These are phyloP conservation scores for Breviolum minutum DNA, from an alignment of 73 alveolate species.

Conservation along the genomic window DNA sequence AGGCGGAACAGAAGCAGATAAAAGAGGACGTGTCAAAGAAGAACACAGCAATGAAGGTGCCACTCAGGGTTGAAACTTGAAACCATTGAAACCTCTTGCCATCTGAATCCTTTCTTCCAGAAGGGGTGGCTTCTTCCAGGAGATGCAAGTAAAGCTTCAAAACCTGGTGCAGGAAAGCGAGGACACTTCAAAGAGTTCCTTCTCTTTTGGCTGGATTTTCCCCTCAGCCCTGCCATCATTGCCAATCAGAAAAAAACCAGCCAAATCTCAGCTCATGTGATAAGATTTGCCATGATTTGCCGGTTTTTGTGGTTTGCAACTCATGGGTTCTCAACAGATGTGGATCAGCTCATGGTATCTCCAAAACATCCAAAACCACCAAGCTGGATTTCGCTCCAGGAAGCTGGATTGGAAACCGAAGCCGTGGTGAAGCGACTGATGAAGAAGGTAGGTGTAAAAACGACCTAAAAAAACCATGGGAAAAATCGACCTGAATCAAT, in stretches of 20 bases:
- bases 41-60: constrained; percentile 51
- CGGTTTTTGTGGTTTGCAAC: not conserved
- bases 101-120: too few species aligned
- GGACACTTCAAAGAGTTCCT: not conserved
- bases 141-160: constrained; percentile 75
- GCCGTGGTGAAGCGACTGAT: constrained; percentile 43
- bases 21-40: not conserved
- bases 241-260: not conserved
- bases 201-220: too few species aligned
- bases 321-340: not conserved
- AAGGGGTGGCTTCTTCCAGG: not conserved
- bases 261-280: not conserved
- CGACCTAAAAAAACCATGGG: too few species aligned
- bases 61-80: not conserved
- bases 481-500: too few species aligned
- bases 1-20: constrained; percentile 24
- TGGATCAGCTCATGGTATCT: too few species aligned
- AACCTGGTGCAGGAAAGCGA: constrained; percentile 40
- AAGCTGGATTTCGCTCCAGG: too few species aligned
- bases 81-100: too few species aligned
- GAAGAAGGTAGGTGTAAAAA: constrained; percentile 41
- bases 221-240: not conserved
- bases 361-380: too few species aligned
- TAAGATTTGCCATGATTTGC: not conserved
- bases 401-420: constrained; percentile 6